Evolutionary conservation across 495 filamentous ascomycete species (phyloP).

Genomic region (Penicillium malachiteum): DNA sequence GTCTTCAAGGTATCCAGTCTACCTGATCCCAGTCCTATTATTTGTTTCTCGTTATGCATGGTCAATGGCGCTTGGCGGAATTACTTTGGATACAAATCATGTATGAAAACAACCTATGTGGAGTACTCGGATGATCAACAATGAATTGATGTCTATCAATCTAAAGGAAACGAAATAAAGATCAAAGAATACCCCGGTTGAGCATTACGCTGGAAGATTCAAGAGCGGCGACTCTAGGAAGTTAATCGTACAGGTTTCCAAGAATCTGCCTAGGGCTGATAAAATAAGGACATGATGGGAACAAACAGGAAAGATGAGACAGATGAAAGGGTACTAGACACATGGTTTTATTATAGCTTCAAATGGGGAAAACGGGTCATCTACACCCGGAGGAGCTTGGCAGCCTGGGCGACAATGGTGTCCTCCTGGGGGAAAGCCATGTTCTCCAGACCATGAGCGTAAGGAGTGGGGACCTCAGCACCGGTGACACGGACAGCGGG

Average conservation of each 20-base stretch:
- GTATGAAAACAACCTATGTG: no score
- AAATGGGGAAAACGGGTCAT: constrained; percentile 13
- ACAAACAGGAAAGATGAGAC: constrained; percentile 24
- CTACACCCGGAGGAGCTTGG: constrained; percentile 79
- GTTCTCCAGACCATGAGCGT: constrained; percentile 82
- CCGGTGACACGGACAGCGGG: constrained; percentile 92
- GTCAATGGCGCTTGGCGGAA: background rate
- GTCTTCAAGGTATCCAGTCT: constrained; percentile 11
- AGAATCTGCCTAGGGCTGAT: constrained; percentile 24
- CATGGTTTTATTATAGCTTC: constrained; percentile 31
- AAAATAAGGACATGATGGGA: constrained; percentile 28
- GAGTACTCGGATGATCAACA: background rate
- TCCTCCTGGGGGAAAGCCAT: constrained; percentile 88
- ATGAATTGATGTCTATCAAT: constrained; percentile 10
- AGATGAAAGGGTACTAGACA: constrained; percentile 36
- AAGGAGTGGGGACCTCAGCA: constrained; percentile 94
- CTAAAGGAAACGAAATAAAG: background rate
- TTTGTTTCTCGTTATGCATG: background rate
- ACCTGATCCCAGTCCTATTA: background rate
- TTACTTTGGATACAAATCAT: background rate
- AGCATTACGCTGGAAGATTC: constrained; percentile 5
- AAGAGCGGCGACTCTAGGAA: constrained; percentile 16
- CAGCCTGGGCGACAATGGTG: constrained; percentile 77
- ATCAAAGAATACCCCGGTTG: background rate
- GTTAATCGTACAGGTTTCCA: constrained; percentile 43